Conservation (phyloP, 495 filamentous ascomycete genomes). For the Aspergillus taichungensis region DNA sequence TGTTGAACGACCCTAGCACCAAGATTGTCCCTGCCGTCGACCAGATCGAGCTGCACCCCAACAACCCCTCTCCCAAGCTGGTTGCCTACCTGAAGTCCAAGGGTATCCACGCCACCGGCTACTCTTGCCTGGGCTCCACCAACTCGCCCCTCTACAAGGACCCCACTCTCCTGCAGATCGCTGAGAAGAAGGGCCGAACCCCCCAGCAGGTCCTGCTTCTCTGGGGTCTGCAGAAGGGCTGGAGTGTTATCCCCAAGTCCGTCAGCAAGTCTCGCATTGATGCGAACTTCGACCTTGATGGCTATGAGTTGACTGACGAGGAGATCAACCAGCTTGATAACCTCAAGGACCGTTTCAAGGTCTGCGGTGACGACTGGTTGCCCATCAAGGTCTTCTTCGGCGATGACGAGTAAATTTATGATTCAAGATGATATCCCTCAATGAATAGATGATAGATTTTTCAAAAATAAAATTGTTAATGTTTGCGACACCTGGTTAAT, state of each 20-base stretch:
- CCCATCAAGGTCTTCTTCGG: conserved; percentile 81
- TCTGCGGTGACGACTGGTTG: conserved; percentile 61
- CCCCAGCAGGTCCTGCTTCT: conserved; percentile 57
- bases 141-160: conserved; percentile 49
- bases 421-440: conserved; percentile 6
- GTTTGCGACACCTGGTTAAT: no score
- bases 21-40: conserved; percentile 75
- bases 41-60: conserved; percentile 87
- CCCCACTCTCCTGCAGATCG: conserved; percentile 48
- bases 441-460: conserved; percentile 6
- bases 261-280: conserved; percentile 55
- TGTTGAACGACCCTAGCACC: conserved; percentile 43
- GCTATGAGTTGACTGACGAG: conserved; percentile 55
- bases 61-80: conserved; percentile 71
- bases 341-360: conserved; percentile 64
- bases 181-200: conserved; percentile 58
- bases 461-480: conserved; percentile 5
- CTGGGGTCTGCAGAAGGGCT: conserved; percentile 64
- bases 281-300: conserved; percentile 56
- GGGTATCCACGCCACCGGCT: conserved; percentile 60
- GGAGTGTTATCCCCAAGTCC: conserved; percentile 66
- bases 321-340: conserved; percentile 54
- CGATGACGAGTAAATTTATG: conserved; percentile 58
- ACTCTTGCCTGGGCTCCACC: conserved; percentile 59
- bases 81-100: conserved; percentile 61